These are phyloP conservation scores for Xylaria digitata DNA, from an alignment of 2,329 filamentous ascomycete species.

Conservation along the genomic window DNA sequence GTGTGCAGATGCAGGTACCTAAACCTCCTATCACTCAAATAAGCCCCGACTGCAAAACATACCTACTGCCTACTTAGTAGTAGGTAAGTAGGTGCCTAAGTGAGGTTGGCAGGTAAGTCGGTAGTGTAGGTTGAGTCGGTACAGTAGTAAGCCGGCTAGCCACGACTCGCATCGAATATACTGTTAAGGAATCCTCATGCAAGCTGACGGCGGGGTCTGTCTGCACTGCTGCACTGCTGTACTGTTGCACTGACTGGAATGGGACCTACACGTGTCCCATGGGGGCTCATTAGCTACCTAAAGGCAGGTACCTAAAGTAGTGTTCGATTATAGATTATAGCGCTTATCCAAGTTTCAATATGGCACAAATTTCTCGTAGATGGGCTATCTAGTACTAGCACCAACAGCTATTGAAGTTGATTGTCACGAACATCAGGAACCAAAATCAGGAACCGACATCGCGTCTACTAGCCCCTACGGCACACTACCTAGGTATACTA, in stretches of 20 bases:
- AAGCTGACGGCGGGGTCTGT: constrained; percentile 18
- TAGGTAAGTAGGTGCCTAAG: neutral
- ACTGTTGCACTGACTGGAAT: neutral
- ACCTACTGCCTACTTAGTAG: neutral
- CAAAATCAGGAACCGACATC: constrained; percentile 4
- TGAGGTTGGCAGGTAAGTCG: neutral
- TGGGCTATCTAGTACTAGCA: neutral
- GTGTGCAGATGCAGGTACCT: constrained; percentile 18
- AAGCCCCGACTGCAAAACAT: constrained; percentile 19
- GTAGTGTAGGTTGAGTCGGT: no score
- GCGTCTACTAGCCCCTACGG: neutral
- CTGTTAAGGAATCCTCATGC: constrained; percentile 31
- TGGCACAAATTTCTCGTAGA: neutral
- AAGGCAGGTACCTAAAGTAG: neutral
- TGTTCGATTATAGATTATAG: constrained; percentile 4
- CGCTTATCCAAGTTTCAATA: constrained; percentile 9
- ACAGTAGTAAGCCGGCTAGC: constrained; percentile 28
- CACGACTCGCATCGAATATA: constrained; percentile 10
- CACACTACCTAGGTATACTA: neutral
- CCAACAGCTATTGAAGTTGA: neutral
- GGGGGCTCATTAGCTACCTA: neutral
- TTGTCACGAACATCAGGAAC: neutral
- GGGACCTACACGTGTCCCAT: neutral
- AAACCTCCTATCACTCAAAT: neutral
- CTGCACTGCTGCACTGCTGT: neutral